Conservation (phyloP, 2,329 filamentous ascomycete genomes). For the Sporothrix curviconia region DNA sequence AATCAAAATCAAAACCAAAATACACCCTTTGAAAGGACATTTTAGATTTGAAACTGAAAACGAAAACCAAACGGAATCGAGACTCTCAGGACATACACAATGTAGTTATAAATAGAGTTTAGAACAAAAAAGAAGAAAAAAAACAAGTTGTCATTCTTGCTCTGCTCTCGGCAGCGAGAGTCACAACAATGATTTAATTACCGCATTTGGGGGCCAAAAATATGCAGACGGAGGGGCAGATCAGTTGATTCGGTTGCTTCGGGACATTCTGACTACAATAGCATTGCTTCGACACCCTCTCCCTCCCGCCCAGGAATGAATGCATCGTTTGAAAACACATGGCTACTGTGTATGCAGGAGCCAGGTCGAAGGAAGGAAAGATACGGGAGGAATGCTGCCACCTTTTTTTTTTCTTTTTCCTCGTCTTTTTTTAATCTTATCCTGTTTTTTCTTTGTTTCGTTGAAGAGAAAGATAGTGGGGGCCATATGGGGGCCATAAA, state of each 20-base stretch:
- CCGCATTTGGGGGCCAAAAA: constrained; percentile 10
- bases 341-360: neutral
- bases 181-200: no score
- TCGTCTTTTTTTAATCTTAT: no score
- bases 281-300: neutral
- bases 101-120: no score
- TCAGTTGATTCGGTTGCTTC: neutral
- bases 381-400: no score
- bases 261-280: neutral
- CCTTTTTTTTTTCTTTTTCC: neutral
- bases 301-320: neutral
- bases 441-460: no score
- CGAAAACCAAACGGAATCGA: neutral
- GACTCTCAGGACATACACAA: neutral
- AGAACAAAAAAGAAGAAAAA: no score
- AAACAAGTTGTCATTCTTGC: no score
- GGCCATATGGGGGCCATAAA: neutral
- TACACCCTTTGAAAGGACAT: no score
- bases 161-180: no score
- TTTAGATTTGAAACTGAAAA: neutral
- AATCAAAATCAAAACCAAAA: no score
- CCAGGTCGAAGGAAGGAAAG: no score
- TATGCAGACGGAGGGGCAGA: neutral
- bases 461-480: neutral
- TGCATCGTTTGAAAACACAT: neutral